Conservation (phyloP, 208 protist genomes). For the Leishmania amazonensis region DNA sequence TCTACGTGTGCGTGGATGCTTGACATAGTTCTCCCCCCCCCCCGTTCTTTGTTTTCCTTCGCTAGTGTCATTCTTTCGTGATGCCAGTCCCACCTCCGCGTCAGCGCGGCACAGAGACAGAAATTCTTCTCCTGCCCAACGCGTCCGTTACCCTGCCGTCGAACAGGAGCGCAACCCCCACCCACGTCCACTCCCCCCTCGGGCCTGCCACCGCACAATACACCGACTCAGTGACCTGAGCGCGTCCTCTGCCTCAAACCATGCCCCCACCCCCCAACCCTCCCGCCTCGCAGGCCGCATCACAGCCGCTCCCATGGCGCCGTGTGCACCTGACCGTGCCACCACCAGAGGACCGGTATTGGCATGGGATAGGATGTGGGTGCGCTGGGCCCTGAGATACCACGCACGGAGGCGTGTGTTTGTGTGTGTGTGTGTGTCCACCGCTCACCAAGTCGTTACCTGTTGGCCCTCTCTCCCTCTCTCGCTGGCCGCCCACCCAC, state of each 20-base stretch:
- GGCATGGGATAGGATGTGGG: neutral
- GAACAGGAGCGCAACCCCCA: neutral
- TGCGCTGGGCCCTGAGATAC: too few relatives aligned
- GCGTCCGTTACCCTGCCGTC: neutral
- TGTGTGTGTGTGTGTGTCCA: too few relatives aligned
- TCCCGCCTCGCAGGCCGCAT: too few relatives aligned
- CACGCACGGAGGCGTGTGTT: too few relatives aligned
- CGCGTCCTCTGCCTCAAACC: neutral
- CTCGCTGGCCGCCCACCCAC: too few relatives aligned
- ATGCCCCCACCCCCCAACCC: too few relatives aligned
- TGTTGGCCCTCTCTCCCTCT: too few relatives aligned
- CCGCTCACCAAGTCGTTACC: too few relatives aligned
- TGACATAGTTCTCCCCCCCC: neutral
- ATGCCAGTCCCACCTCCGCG: neutral
- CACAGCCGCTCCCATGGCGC: too few relatives aligned
- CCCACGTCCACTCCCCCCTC: too few relatives aligned
- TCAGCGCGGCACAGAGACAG: neutral
- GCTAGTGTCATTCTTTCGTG: neutral
- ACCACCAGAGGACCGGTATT: neutral
- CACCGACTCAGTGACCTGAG: neutral
- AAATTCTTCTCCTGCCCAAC: neutral
- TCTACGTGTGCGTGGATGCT: neutral
- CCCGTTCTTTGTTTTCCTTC: neutral
- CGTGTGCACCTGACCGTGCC: too few relatives aligned
- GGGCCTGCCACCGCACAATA: neutral